Base-by-base conservation (phyloP, 2,329 filamentous ascomycete genomes). In the Blumeriella jaapii region DNA sequence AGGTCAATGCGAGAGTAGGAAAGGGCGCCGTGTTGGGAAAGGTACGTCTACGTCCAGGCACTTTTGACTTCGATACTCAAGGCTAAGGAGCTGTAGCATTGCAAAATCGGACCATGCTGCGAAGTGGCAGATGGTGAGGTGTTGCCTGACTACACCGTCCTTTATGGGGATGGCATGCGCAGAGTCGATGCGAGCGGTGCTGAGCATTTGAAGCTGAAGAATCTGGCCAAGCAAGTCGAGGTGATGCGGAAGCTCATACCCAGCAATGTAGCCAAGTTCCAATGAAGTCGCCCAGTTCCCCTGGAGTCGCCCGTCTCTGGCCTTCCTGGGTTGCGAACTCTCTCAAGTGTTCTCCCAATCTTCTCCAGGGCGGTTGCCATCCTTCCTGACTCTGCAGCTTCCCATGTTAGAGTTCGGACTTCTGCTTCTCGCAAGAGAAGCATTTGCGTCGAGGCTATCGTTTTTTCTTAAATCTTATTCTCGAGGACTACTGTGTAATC, bases 101-200 rank as follows among this genome's bases (percentile, higher is more conserved):
- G 79, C 50, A 84, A 79, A 14, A 65, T 87, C 33, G 78, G 80
- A 6, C 69, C 80, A 0, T 65, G 72, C 40, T 77, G 71, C 15
- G 62, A 67, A 16, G 61, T 86, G 26, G 57, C 60, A 0, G 68
- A 74, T 7, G 68, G 70, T 0, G 69, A 74, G 19, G 59, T 63
- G 8, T 52, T 87, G 0, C 70, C 71, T 0, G 78, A 84, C 40
- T 74, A 71, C 54, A 78, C 74, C 0, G 79, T 86, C 4, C 61
- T 85, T 14, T 85, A 74, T 57, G 77, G 78, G 0, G 69, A 71
- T 38, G 77, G 77, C 16, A 62, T 64, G 46, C 63, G 65, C 44
- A 65, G 75, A 41, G 56, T 57, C 18, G 77, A 83, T 51, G 67
- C 58, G 29, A 71, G 74, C 32, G 68, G 71, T n/a, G 64, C 77